phyloP scores from a whole-genome alignment of 225 moss, liverwort and hornwort genomes.

The Bryoerythrophyllum caledonicum region DNA sequence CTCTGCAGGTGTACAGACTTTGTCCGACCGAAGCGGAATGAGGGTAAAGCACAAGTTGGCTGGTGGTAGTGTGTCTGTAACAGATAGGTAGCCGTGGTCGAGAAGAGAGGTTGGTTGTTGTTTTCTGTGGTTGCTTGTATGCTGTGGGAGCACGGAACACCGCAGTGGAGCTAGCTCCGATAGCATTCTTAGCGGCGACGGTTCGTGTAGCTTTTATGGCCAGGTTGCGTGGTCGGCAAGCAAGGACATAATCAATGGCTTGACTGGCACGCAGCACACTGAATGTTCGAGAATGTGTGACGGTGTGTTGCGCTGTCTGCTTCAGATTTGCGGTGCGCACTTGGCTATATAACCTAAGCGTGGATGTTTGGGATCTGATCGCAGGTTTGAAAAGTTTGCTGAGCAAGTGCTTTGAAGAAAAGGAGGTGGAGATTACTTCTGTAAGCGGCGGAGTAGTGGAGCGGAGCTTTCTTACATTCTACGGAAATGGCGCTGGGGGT shows the following conservation, averaged over 20 bases:
- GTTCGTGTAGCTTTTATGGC: neutral
- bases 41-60: neutral
- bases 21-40: neutral
- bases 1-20: neutral
- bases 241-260: constrained; percentile 15
- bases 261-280: constrained; percentile 40
- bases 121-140: neutral
- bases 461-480: constrained; percentile 2
- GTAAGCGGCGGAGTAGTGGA: constrained; percentile 7
- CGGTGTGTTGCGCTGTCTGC: constrained; percentile 29
- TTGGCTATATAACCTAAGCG: constrained; percentile 16
- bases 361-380: neutral
- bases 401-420: neutral
- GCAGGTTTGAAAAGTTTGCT: constrained; percentile 29
- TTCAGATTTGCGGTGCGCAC: constrained; percentile 8
- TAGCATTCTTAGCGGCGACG: neutral
- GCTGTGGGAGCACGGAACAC: neutral
- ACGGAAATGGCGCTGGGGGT: constrained; percentile 26
- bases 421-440: constrained; percentile 1
- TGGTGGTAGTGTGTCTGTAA: neutral
- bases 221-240: constrained; percentile 38
- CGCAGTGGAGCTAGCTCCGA: neutral
- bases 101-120: neutral
- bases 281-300: constrained; percentile 27
- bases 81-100: neutral